Evolutionary conservation across 129 eudicot genomes (phyloP).

Genomic region (Heracleum sosnowskyi): DNA sequence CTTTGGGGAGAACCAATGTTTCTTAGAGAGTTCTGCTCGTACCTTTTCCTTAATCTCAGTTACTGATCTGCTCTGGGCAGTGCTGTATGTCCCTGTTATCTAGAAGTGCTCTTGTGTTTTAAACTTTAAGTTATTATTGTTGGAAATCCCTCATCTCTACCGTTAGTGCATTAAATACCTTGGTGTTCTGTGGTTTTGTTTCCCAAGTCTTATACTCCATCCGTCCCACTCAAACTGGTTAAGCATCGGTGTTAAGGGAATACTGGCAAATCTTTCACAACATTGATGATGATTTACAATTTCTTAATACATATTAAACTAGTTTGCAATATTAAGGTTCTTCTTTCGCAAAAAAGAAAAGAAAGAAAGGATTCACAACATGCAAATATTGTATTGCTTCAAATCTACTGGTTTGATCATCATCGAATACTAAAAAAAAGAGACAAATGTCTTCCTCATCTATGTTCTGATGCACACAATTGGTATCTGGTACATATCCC

Average conservation of each 20-base stretch:
- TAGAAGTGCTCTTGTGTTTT: not conserved
- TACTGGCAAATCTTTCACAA: no score
- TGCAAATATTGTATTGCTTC: no score
- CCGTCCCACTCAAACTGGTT: no score
- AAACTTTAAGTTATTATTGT: not conserved
- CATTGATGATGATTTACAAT: no score
- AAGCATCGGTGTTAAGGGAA: no score
- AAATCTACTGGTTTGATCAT: no score
- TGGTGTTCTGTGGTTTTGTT: not conserved
- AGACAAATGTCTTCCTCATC: slow-evolving; percentile 17
- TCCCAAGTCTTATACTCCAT: slow-evolving; percentile 2
- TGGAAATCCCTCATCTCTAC: not conserved
- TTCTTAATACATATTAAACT: no score
- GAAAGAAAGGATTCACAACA: no score
- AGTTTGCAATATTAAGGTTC: no score
- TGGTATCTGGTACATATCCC: slow-evolving; percentile 37
- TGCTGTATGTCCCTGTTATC: not conserved
- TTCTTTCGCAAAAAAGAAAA: no score
- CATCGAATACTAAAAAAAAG: not conserved
- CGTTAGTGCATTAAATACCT: not conserved
- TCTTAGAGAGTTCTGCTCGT: not conserved
- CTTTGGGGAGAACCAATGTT: not conserved
- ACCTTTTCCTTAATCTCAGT: not conserved
- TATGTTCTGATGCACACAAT: slow-evolving; percentile 35
- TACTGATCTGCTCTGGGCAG: not conserved